Base-by-base conservation (phyloP, 345 rosid genomes). In the Linum lewisii region DNA sequence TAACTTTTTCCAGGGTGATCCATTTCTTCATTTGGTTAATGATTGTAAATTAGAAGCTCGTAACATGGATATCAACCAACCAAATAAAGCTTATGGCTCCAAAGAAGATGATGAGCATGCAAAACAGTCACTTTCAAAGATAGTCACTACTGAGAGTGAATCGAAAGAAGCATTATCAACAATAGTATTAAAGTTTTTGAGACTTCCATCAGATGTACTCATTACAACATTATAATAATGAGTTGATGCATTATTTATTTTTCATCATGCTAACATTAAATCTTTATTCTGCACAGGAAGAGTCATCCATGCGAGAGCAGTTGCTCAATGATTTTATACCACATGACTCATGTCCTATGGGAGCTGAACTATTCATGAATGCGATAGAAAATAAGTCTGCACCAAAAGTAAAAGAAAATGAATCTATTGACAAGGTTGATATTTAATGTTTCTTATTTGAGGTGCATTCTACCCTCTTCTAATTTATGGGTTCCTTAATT, bases 261-360 rank as follows among this genome's bases (percentile, higher is more conserved):
- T 42, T 32, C 55, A 6, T 10, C 18, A 8, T 51, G 34, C 34
- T 60, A 56, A 67, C 59, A 53, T 25, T 9, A 51, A 11, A 53
- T 53, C 49, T 57, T 59, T 29, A 24, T n/a, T n/a, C n/a, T n/a
- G n/a, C 54, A 71, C 79, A 79, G 90, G 69, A 77, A 68, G 79
- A 72, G 10, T 55, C 86, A 23, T 37, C 63, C 54, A 63, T 77
- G 61, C 75, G 55, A 54, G 73, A 76, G 51, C 76, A 77, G 77
- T 69, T 87, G 71, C 76, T 80, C 66, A 68, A 61, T 32, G 84
- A 79, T 60, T 87, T 84, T 61, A 65, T 76, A 59, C 86, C 88
- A 25, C 72, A 79, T 23, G 85, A 84, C 5, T 86, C 64, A 53
- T 84, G 86, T 68, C 90, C 88, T 38, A 66, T 72, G 60, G 90